Base-by-base conservation (phyloP, 441 rosid genomes). In the Biscutella auriculata region DNA sequence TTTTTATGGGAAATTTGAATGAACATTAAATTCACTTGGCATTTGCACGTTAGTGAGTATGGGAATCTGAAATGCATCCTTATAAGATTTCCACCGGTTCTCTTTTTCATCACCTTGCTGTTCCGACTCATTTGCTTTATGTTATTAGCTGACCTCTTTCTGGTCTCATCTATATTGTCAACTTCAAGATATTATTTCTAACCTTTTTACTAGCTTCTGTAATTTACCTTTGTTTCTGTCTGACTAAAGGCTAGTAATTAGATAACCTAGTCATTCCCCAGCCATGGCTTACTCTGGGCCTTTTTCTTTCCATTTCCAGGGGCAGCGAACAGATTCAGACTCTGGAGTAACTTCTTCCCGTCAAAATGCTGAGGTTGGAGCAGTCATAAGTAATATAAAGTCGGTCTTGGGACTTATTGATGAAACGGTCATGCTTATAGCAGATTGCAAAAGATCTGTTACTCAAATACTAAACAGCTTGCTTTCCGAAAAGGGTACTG, bases 401-500 rank as follows among this genome's bases (percentile, higher is more conserved):
- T 79, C 91, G 42, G 97, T 85, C 51, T 60, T 95, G 84, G 82
- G 81, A 74, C 95, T 95, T 73, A 80, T 88, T 46, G 80, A 76
- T 61, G 97, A 95, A 61, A 82, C 76, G 62, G 97, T 86, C 76
- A 91, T 95, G 99, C 79, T 76, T 60, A 82, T 83, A 62, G 70
- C 79, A 2, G 99, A 95, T 8, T 88, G 97, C 88, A 95, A 95
- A 75, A 78, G 90, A 70, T 67, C 83, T 35, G 79, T 83, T 26
- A 82, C 85, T 60, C 98, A 84, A 68, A 77, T 79, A 32, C 77
- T 95, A 71, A 95, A 91, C 74, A 63, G 76, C 41, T 78, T 91
- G 72, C 90, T 95, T 34, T 88, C 95, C 7, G 99, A 95, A 72
- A 95, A 83, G 71, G 95, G 95, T 37, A 90, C 95, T 35, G 97